Evolutionary conservation across 2,329 filamentous ascomycete species (phyloP).

Genomic region (Exophiala dermatitidis): DNA sequence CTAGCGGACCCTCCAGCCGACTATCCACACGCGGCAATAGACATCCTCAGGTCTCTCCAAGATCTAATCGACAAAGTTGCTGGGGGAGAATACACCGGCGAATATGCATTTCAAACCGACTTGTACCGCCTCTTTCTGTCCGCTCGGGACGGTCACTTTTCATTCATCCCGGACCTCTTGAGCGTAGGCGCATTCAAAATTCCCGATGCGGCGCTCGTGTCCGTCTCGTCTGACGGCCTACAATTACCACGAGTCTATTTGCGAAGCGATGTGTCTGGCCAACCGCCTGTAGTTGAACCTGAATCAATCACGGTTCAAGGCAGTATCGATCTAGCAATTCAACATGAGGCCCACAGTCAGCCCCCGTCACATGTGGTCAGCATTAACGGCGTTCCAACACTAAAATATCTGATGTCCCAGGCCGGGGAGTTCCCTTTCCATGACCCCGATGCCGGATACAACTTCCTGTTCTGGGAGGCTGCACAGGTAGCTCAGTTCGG

Average conservation of each 20-base stretch:
- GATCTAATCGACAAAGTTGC: slow-evolving; percentile 39
- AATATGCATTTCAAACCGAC: slow-evolving; percentile 49
- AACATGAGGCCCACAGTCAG: no score
- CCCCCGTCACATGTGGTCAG: slow-evolving; percentile 4
- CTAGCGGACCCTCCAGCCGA: slow-evolving; percentile 46
- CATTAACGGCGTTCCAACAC: slow-evolving; percentile 7
- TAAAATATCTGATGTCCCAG: not conserved
- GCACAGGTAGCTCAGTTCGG: slow-evolving; percentile 8
- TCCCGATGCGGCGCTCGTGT: slow-evolving; percentile 52
- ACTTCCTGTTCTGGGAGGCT: slow-evolving; percentile 27
- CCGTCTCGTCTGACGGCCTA: slow-evolving; percentile 54
- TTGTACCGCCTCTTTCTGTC: slow-evolving; percentile 48
- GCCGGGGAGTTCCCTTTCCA: slow-evolving; percentile 5
- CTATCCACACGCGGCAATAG: slow-evolving; percentile 45
- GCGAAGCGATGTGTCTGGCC: not conserved
- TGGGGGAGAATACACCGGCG: slow-evolving; percentile 42
- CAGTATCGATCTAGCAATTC: not conserved
- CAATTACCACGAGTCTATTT: slow-evolving; percentile 52
- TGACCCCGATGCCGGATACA: slow-evolving; percentile 30
- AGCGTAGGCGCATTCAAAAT: slow-evolving; percentile 47
- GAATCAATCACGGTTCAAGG: not conserved
- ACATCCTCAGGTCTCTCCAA: slow-evolving; percentile 44
- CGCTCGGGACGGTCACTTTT: slow-evolving; percentile 56
- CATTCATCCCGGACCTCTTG: slow-evolving; percentile 28
- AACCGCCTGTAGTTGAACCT: no score